Base-by-base conservation (phyloP, 805 yeast genomes). In the Myxozyma lipomycoides region DNA sequence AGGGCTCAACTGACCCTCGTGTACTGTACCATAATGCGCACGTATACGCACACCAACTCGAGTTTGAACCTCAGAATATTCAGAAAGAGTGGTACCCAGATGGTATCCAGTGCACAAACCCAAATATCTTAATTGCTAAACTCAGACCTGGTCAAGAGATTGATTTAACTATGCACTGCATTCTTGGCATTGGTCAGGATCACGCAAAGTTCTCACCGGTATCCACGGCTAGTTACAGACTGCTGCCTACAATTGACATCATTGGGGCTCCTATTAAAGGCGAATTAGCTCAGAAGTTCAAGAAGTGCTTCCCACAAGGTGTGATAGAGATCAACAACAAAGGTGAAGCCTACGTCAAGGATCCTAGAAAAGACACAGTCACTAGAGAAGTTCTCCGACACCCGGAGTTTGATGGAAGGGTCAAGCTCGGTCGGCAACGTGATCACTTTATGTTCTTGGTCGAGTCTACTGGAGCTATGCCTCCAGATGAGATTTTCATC, bases 181-280 rank as follows among this genome's bases (percentile, higher is more conserved):
- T 90, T 26, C 75, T 91, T 56, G 98, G 98, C 51, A 72, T 86
- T 59, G 98, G 97, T 46, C 71, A 88, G 38, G 98, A 93, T 68
- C 98, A 93, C 70, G 97, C 98, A 52, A 93, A 93, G 70, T 93
- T 87, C 67, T 88, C 97, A 5, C 98, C 98, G 3, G 98, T 93
- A 9, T 79, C 95, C 17, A 93, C 98, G 12, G 97, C 98, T 2
- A 86, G 96, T 12, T 93, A 93, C 72, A 79, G 98, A 70, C 75
- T 93, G 64, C 70, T 93, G 73, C 98, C 98, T 15, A 83, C 80
- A 23, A 90, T 90, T 61, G 82, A 84, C 56, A 88, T 93, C 47
- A 67, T 73, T 37, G 69, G 70, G 17, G 72, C 79, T 55, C 87
- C 91, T 43, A 86, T 93, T 51, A 72, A 70, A 0, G 97, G 96